These are phyloP conservation scores for Sphagnurus paluster DNA, from an alignment of 1,284 basidiomycete genomes.

Conservation along the genomic window DNA sequence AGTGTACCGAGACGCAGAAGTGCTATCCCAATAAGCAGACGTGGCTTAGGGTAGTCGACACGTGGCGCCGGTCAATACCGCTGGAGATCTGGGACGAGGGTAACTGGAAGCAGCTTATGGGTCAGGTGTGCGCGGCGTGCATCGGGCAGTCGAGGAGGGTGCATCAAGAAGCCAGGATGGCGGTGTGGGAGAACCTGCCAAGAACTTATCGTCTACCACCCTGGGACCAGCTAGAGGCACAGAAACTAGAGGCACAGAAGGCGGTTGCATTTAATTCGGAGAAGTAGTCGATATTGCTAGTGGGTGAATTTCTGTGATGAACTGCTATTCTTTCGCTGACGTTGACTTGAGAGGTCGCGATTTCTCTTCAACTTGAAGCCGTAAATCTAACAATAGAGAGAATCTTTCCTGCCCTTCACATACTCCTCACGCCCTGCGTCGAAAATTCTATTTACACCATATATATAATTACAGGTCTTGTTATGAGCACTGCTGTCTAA, in stretches of 20 bases:
- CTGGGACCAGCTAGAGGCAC: slow-evolving; percentile 29
- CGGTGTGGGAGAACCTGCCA: slow-evolving; percentile 30
- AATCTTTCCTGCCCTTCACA: too few relatives aligned
- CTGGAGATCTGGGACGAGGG: slow-evolving; percentile 18
- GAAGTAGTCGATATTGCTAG: too few relatives aligned
- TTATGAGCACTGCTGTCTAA: too few relatives aligned
- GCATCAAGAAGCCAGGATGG: slow-evolving; percentile 19
- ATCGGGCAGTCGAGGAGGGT: slow-evolving; percentile 14
- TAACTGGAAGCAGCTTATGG: slow-evolving; percentile 17
- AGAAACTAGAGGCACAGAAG: slow-evolving; percentile 4
- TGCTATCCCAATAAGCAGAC: slow-evolving; percentile 13
- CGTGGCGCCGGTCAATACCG: slow-evolving; percentile 17
- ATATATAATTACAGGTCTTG: too few relatives aligned
- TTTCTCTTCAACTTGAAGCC: too few relatives aligned
- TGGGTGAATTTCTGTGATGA: too few relatives aligned
- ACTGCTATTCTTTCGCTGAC: too few relatives aligned
- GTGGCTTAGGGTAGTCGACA: slow-evolving; percentile 18
- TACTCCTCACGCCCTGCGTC: too few relatives aligned
- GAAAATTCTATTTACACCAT: too few relatives aligned
- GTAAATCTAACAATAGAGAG: too few relatives aligned
- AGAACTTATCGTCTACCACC: slow-evolving; percentile 25
- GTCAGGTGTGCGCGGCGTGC: slow-evolving; percentile 18
- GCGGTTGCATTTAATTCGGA: neutral
- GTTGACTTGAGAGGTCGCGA: too few relatives aligned
- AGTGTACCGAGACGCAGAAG: slow-evolving; percentile 3